Evolutionary conservation across 495 filamentous ascomycete genomes (phyloP).

Genomic region (Pyronema domesticum): DNA sequence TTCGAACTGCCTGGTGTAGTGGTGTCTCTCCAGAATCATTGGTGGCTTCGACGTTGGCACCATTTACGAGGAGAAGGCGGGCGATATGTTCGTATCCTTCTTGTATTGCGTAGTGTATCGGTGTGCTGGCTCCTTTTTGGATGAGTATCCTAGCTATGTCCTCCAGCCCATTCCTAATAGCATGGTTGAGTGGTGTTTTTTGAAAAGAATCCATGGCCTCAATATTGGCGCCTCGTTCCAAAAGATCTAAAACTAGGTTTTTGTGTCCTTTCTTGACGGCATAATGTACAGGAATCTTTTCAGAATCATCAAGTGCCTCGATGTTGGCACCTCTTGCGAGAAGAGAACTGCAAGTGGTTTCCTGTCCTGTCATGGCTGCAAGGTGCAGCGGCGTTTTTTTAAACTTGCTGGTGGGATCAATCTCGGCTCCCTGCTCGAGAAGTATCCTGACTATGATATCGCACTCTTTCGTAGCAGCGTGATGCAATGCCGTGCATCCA

Average conservation of each 20-base stretch:
- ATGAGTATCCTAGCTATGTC: constrained; percentile 15
- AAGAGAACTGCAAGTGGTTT: not conserved
- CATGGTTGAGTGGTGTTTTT: constrained; percentile 17
- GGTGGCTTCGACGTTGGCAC: not conserved
- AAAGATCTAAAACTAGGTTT: not conserved
- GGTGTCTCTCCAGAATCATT: not conserved
- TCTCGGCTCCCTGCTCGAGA: not conserved
- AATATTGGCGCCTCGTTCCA: constrained; percentile 1
- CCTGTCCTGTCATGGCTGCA: not conserved
- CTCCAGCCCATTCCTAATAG: constrained; percentile 15
- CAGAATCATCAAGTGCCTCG: not conserved
- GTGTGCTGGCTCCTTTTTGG: no score
- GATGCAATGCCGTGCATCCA: not conserved
- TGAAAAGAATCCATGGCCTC: constrained; percentile 2
- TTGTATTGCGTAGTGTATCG: constrained; percentile 10
- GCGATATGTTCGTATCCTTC: constrained; percentile 13
- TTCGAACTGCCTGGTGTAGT: not conserved
- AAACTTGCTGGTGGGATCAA: not conserved
- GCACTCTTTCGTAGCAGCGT: not conserved
- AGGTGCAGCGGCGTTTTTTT: not conserved
- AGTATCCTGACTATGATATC: not conserved
- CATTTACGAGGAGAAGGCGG: constrained; percentile 5
- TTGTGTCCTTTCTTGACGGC: not conserved
- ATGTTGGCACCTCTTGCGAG: not conserved
- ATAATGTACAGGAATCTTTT: not conserved